These are phyloP conservation scores for Stachybotrys chartarum DNA, from an alignment of 2,329 filamentous ascomycete genomes.

Conservation along the genomic window DNA sequence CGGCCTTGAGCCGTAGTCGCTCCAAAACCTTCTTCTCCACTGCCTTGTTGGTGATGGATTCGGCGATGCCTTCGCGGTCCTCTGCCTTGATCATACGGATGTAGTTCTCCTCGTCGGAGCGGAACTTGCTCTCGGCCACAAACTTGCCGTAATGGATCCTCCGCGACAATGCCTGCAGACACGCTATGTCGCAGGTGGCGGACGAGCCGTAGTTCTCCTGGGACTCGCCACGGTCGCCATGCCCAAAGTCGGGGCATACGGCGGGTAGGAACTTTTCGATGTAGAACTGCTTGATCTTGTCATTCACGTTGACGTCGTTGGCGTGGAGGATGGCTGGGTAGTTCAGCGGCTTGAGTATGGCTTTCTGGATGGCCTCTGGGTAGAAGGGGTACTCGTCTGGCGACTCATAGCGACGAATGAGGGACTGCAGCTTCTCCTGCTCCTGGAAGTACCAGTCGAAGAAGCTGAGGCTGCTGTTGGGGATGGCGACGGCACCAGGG, in stretches of 20 bases:
- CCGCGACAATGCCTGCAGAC: constrained; percentile 81
- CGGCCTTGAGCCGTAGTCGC: constrained; percentile 77
- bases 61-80: constrained; percentile 75
- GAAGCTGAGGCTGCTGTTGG: constrained; percentile 66
- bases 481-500: constrained; percentile 73
- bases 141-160: constrained; percentile 98
- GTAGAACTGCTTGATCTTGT: constrained; percentile 80
- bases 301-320: constrained; percentile 88
- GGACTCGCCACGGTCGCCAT: constrained; percentile 71
- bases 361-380: constrained; percentile 66
- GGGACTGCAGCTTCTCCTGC: constrained; percentile 84
- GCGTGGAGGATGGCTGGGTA: constrained; percentile 84
- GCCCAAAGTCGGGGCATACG: constrained; percentile 72
- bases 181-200: constrained; percentile 84
- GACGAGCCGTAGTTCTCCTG: constrained; percentile 94
- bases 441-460: constrained; percentile 91
- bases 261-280: constrained; percentile 74
- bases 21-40: constrained; percentile 92
- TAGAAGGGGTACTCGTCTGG: constrained; percentile 99
- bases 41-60: constrained; percentile 80
- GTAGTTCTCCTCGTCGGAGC: constrained; percentile 72
- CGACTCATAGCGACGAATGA: constrained; percentile 89
- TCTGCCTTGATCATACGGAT: constrained; percentile 73
- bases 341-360: constrained; percentile 78
- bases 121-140: constrained; percentile 93